phyloP scores from a whole-genome alignment of 2,329 filamentous ascomycete genomes.

The Aotearoamyces nothofagi region DNA sequence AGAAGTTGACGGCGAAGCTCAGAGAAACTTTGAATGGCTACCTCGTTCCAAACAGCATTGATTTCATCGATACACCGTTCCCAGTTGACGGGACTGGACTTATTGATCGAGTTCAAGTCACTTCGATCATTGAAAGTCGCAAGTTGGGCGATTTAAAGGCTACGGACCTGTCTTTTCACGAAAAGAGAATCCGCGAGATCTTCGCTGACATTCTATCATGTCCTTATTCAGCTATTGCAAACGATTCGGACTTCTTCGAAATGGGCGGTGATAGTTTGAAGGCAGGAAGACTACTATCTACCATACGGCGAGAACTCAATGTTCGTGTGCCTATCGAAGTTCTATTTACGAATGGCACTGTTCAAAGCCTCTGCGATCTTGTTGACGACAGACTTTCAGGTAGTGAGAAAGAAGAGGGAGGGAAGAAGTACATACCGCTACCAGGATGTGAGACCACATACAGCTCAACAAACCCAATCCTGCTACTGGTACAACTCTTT shows the following conservation, averaged over 20 bases:
- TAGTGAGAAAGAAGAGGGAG: constrained; percentile 3
- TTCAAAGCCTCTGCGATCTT: constrained; percentile 14
- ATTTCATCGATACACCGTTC: constrained; percentile 20
- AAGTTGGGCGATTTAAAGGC: background rate
- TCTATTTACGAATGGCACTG: constrained; percentile 32
- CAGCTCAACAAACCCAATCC: constrained; percentile 32
- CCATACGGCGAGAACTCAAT: constrained; percentile 31
- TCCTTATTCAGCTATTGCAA: constrained; percentile 14
- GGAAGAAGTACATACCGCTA: constrained; percentile 2
- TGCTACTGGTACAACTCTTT: constrained; percentile 33
- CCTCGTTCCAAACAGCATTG: constrained; percentile 24
- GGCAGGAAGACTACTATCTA: constrained; percentile 34
- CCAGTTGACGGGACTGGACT: constrained; percentile 18
- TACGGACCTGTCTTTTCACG: constrained; percentile 9
- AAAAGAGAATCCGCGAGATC: constrained; percentile 25
- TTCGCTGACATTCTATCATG: constrained; percentile 25
- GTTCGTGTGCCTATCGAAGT: constrained; percentile 33
- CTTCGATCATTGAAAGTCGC: background rate
- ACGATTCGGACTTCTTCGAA: constrained; percentile 32
- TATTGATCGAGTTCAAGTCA: constrained; percentile 19
- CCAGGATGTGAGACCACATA: constrained; percentile 24
- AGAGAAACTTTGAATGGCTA: constrained; percentile 15
- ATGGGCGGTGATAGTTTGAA: constrained; percentile 37
- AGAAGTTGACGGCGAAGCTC: constrained; percentile 8
- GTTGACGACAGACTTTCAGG: constrained; percentile 1